Base-by-base conservation (phyloP, 805 yeast genomes). In the Lachancea lanzarotensis region DNA sequence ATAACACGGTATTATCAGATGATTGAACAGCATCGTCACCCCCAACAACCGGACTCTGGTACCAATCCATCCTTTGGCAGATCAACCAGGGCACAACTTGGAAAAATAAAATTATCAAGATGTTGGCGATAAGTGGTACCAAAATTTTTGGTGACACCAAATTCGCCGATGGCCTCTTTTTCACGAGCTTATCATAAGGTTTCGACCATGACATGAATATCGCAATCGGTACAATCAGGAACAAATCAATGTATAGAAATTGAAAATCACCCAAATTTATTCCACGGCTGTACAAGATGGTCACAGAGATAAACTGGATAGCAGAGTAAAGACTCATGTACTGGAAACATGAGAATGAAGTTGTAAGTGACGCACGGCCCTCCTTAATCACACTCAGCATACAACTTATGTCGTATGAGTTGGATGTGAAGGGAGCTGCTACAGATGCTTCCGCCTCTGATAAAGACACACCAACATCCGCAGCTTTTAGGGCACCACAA, bases 361-460 rank as follows among this genome's bases (percentile, higher is more conserved):
- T 93, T 16, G 90, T 96, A 59, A 93, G 70, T 17, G 97, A 83
- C 1, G 96, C 95, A 50, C 99, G 74, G 3, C 99, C 99, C 63
- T 93, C 98, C 55, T 79, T 82, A 47, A 93, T 87, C 3, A 93
- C 93, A 60, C 87, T 88, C 52, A 88, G 68, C 19, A 91, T 96
- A 69, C 98, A 93, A 2, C 95, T 79, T 35, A 93, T 89, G 53
- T 93, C 96, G 66, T 95, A 93, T 1, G 76, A 63, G 35, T 95
- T 75, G 1, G 96, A 87, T 0, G 99, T 93, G 63, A 93, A 93
- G 2, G 99, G 98, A 0, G 98, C 98, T 0, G 98, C 98, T 15
- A 93, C 97, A 2, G 95, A 85, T 0, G 98, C 98, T 61, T 93
- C 99, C 0, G 98, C 98, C 62, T 93, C 98, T 25, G 96, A 86